These are phyloP conservation scores for Chloris gayana DNA, from an alignment of 176 grass and related monocot species.

Conservation along the genomic window DNA sequence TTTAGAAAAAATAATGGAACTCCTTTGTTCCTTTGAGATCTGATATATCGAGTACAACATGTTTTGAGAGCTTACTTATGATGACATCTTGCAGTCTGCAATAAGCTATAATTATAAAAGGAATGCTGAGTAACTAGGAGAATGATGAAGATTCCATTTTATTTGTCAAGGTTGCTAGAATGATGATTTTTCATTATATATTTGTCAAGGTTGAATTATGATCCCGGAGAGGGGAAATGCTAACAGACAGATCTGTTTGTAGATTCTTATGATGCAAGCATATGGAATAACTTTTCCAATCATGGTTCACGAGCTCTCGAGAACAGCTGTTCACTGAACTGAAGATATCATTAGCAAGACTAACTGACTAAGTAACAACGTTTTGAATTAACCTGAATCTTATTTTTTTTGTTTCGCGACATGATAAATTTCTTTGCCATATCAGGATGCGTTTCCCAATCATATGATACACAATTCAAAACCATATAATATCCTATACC, in stretches of 20 bases:
- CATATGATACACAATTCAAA: not conserved
- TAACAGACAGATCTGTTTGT: not conserved
- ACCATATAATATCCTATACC: not conserved
- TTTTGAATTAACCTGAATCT: not conserved
- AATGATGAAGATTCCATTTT: conserved; percentile 28
- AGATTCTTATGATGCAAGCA: not conserved
- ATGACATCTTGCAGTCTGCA: not conserved
- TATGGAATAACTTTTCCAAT: not conserved
- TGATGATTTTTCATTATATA: not conserved
- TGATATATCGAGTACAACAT: conserved; percentile 7
- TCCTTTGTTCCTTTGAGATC: conserved; percentile 14
- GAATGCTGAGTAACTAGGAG: not conserved
- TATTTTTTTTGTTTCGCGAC: not conserved
- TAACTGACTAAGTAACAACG: not conserved
- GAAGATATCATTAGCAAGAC: not conserved
- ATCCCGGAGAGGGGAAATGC: not conserved
- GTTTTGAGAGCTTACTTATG: not conserved
- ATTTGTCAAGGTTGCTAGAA: not conserved
- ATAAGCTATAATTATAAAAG: not conserved
- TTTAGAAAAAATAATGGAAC: conserved; percentile 6
- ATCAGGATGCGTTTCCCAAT: not conserved
- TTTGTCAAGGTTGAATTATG: not conserved
- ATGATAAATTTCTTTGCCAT: not conserved
- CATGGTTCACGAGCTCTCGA: not conserved
- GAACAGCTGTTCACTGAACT: not conserved